A percentile compares a stretch with the other conserved stretches of the same genome.
Conservation (phyloP, 192 early-diverging fungal genomes). For the Coemansia sp. region DNA sequence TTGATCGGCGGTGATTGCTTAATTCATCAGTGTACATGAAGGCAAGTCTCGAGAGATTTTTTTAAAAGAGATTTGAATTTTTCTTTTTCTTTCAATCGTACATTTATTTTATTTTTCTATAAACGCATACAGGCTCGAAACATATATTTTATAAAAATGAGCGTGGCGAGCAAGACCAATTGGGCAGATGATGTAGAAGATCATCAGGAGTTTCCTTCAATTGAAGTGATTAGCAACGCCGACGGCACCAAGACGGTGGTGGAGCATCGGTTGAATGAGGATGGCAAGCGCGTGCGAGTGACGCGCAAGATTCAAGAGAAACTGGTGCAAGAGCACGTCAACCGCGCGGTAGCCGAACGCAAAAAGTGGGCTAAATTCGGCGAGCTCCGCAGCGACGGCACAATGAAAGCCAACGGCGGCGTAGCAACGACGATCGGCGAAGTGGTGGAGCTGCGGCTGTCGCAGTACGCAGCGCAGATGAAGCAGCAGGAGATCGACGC, state of each 20-base stretch:
- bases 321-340: constrained; percentile 76
- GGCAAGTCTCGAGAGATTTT: background rate
- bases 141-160: background rate
- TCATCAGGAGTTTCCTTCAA: constrained; percentile 48
- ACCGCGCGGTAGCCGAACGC: constrained; percentile 86
- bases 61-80: background rate
- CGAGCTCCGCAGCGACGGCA: constrained; percentile 59
- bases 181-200: constrained; percentile 82
- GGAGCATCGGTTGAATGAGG: constrained; percentile 82
- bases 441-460: constrained; percentile 83
- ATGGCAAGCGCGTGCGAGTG: constrained; percentile 90
- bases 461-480: constrained; percentile 54
- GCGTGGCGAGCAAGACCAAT: constrained; percentile 47
- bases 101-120: background rate
- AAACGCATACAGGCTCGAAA: background rate
- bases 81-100: no score
- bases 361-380: constrained; percentile 90
- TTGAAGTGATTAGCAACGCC: constrained; percentile 51
- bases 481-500: constrained; percentile 67
- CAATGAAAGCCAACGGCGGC: constrained; percentile 80
- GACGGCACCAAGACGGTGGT: constrained; percentile 83
- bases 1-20: background rate
- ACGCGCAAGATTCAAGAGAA: constrained; percentile 81
- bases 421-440: constrained; percentile 89
- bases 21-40: background rate